phyloP scores from a whole-genome alignment of 768 basidiomycete genomes.

The Mycena leptocephala region DNA sequence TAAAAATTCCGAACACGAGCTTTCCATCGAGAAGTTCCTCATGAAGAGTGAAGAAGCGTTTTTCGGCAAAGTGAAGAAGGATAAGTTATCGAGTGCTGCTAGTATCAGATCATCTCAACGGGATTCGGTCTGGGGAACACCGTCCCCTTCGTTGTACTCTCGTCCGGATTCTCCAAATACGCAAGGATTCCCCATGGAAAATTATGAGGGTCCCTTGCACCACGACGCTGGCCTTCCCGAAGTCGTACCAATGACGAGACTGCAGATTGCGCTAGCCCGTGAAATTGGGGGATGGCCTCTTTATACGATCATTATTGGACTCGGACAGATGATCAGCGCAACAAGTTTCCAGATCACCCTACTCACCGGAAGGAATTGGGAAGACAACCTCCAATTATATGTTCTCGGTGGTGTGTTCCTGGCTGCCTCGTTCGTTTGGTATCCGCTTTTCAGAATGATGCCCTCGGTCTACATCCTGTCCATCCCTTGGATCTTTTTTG shows the following conservation, averaged over 20 bases:
- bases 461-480: slow-evolving; percentile 92
- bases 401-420: slow-evolving; percentile 94
- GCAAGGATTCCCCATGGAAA: slow-evolving; percentile 62
- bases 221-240: slow-evolving; percentile 72
- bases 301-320: slow-evolving; percentile 90
- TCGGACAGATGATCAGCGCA: slow-evolving; percentile 92
- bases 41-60: slow-evolving; percentile 94
- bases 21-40: slow-evolving; percentile 94
- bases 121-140: slow-evolving; percentile 88
- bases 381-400: slow-evolving; percentile 87
- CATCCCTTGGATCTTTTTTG: slow-evolving; percentile 93
- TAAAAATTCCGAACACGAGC: slow-evolving; percentile 91
- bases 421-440: slow-evolving; percentile 90
- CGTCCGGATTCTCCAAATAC: slow-evolving; percentile 80
- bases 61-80: slow-evolving; percentile 92
- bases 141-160: slow-evolving; percentile 75
- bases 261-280: slow-evolving; percentile 89
- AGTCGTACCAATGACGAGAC: slow-evolving; percentile 82
- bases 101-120: slow-evolving; percentile 85
- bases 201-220: slow-evolving; percentile 61
- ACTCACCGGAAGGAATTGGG: slow-evolving; percentile 89
- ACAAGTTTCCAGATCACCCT: slow-evolving; percentile 97
- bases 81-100: slow-evolving; percentile 88
- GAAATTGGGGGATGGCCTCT: slow-evolving; percentile 91
- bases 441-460: slow-evolving; percentile 88